phyloP scores from a whole-genome alignment of 2,329 filamentous ascomycete species.

The Sporothrix globosa region DNA sequence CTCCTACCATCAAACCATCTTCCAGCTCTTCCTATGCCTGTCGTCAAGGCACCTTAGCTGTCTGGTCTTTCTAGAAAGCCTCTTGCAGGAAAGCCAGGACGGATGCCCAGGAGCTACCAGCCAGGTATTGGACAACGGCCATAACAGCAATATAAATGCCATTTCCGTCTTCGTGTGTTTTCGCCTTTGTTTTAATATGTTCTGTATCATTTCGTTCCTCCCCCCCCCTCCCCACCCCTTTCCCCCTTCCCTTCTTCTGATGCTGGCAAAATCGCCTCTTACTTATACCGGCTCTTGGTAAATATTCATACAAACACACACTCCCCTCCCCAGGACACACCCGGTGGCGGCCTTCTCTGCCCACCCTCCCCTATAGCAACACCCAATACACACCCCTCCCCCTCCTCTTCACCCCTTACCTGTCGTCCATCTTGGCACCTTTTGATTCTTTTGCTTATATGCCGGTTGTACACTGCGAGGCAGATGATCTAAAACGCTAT shows the following conservation, averaged over 20 bases:
- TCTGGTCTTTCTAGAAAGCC: not conserved
- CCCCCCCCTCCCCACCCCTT: not conserved
- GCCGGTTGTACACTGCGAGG: not conserved
- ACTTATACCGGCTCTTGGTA: constrained; percentile 31
- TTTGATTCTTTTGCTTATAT: constrained; percentile 18
- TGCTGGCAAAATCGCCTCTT: constrained; percentile 7
- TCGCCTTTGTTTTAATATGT: constrained; percentile 3
- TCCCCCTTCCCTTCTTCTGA: not conserved
- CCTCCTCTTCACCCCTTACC: not conserved
- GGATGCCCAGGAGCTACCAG: not conserved
- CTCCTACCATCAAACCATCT: not conserved
- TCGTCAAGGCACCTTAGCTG: not conserved
- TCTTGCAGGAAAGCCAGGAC: not conserved
- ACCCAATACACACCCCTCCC: constrained; percentile 11
- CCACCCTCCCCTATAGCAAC: constrained; percentile 8
- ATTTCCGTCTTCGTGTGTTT: not conserved
- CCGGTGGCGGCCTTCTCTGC: constrained; percentile 10
- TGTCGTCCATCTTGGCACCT: not conserved
- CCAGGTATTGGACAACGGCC: not conserved
- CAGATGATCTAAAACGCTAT: not conserved
- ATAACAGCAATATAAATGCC: constrained; percentile 7
- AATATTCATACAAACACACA: constrained; percentile 27
- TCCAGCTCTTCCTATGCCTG: not conserved
- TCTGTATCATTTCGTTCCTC: not conserved
- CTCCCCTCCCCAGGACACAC: constrained; percentile 20